Evolutionary conservation across 2,329 filamentous ascomycete genomes (phyloP), one percentile per base, ranked within the genome.

Genomic region (Paracamarosporium sp.): DNA sequence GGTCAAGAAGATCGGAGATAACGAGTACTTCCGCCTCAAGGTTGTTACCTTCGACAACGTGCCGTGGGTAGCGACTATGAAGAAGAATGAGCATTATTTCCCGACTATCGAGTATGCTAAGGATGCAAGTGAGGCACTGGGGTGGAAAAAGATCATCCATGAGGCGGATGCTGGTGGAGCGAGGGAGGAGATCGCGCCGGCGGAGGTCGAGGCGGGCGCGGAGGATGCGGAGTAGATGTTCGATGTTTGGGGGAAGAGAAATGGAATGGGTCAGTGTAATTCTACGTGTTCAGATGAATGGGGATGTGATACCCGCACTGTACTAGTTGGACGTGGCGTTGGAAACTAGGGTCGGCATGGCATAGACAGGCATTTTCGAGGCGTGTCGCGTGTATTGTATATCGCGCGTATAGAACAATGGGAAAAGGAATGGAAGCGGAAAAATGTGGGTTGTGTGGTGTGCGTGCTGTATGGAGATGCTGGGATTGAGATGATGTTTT

Each of bases 41-140:
- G 92, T 95, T n/a, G 92, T 98, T 76, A 98, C 95, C 0, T 99
- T 99, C 72, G 95, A 99, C 76, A 96, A 96, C 70, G 93, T 99
- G 9, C 94, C 94, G 3, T 99, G 95, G 93, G 93, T 99, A n/a
- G 92, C 96, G 36, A 99, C 95, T 8, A 97, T 99, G 91, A 99
- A 99, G 88, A 98, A 98, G 86, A 97, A 97, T 68, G 94, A 99
- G 74, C 95, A 99, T 78, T 99, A 99, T 76, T 89, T 89, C 79
- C 86, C 87, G 2, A 89, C 88, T 59, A 84, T 87, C 28, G 86
- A 89, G 74, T 88, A 87, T 59, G 70, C 85, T 51, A 88, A 88
- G 69, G 86, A 88, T 59, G 53, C 76, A 1, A 72, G 70, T 1
- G 76, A 81, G 59, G 73, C 80, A 5, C 78, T 83, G 17, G 85